Evolutionary conservation across 306 rosid species (phyloP), one percentile per base, ranked within the genome.

Genomic region (Quercus agrifolia): DNA sequence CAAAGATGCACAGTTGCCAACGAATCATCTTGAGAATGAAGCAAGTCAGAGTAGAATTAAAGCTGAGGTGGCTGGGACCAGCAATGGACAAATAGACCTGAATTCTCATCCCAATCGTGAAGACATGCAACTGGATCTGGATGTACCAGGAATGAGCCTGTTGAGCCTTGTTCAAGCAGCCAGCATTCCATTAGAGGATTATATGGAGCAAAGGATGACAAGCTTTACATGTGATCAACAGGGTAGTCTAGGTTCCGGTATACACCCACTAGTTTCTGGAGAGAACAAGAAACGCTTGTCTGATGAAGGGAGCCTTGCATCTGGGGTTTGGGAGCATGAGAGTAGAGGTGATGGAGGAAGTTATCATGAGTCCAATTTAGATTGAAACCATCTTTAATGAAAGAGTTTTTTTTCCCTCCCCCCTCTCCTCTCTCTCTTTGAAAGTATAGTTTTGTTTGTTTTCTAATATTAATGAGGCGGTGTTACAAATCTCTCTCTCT

Each of bases 31-130:
- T 15, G 93, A 79, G 56, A 83, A 80, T 38, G 86, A 85, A 67
- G 85, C 56, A 23, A 86, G 84, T 72, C 77, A 62, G 71, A 81
- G 79, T 74, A 74, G 64, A 83, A 73, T 44, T 56, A 79, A 82
- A 84, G 74, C 68, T 41, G 91, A 86, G 74, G 90, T 56, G 14
- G 87, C 79, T 12, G 93, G 88, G 73, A 79, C 83, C 18, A 85
- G 86, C 49, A 79, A 85, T 9, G 94, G 92, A 75, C 87, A 89
- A 77, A 93, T 95, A 62, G 99, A 95, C 82, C 84, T 95, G 84
- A 95, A 95, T 74, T 85, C 84, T 30, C 80, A 90, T 78, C 97
- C 98, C 3, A 82, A 85, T 71, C 98, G 91, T 0, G 93, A 88
- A 4, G 94, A 86, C 67, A 82, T 76, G 83, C 87, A 76, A 76